A percentile compares a stretch with the other conserved stretches of the same genome.
Conservation (phyloP, 179 eudicot genomes). For the Spinacia oleracea region DNA sequence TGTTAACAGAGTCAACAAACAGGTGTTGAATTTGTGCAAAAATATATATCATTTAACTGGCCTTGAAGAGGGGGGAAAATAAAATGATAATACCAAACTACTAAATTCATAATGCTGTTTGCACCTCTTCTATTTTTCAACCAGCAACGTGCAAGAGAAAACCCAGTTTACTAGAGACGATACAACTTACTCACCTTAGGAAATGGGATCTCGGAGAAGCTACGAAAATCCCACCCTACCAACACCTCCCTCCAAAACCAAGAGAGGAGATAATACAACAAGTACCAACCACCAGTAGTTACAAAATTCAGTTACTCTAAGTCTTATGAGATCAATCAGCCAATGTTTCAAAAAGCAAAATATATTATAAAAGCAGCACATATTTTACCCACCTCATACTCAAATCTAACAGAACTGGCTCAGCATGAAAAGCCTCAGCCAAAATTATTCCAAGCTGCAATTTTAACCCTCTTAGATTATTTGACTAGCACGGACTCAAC, state of each 20-base stretch:
- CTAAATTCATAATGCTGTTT: not conserved
- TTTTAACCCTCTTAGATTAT: not conserved
- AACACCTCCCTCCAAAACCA: not conserved
- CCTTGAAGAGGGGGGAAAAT: not conserved
- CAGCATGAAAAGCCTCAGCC: not conserved
- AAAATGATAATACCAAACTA: not conserved
- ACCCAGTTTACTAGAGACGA: not conserved
- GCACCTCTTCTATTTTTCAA: not conserved
- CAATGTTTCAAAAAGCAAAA: not conserved
- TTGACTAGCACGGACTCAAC: not conserved
- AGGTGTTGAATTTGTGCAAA: not conserved
- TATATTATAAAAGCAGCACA: not conserved
- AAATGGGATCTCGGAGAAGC: not conserved
- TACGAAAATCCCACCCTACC: not conserved
- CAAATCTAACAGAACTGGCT: not conserved
- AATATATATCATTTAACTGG: not conserved
- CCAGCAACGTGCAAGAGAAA: not conserved
- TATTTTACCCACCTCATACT: not conserved
- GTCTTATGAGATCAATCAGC: not conserved
- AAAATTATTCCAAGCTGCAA: not conserved
- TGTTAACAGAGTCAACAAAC: not conserved
- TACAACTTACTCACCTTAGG: not conserved
- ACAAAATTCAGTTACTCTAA: not conserved
- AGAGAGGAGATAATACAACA: no score
- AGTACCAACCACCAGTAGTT: not conserved